Conservation (phyloP, 768 basidiomycete genomes). For the Cystofilobasidium capitatum region DNA sequence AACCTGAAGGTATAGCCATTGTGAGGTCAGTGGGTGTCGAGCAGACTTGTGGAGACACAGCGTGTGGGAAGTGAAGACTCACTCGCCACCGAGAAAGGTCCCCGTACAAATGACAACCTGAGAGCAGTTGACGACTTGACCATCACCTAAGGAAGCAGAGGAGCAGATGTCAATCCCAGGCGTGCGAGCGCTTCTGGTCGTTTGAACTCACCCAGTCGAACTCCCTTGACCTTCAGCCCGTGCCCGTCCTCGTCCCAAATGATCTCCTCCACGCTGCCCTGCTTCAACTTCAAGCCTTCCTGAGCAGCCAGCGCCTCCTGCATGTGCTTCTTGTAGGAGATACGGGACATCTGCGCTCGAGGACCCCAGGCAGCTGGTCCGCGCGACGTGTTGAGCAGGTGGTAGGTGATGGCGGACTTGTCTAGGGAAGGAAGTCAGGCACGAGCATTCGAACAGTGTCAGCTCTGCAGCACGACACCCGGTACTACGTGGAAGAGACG, state of each 20-base stretch:
- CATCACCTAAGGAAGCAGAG: neutral
- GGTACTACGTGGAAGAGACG: neutral
- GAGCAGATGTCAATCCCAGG: no score
- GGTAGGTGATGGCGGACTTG: conserved; percentile 79
- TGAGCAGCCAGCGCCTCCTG: conserved; percentile 58
- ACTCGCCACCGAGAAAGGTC: conserved; percentile 77
- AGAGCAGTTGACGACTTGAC: conserved; percentile 61
- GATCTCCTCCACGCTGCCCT: conserved; percentile 66
- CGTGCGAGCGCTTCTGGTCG: no score
- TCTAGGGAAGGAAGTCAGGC: conserved; percentile 44
- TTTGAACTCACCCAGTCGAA: conserved; percentile 51
- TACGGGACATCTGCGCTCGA: conserved; percentile 78
- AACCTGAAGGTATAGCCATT: conserved; percentile 42
- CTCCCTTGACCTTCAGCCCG: conserved; percentile 46
- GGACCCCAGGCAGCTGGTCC: conserved; percentile 89
- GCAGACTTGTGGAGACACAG: neutral
- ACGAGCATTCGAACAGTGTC: neutral
- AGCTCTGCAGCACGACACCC: neutral
- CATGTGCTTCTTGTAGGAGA: conserved; percentile 72
- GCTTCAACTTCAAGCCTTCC: conserved; percentile 57
- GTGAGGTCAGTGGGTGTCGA: no score
- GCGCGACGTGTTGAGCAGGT: conserved; percentile 71
- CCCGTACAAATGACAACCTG: conserved; percentile 83
- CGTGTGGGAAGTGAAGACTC: neutral
- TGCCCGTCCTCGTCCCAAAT: conserved; percentile 34